These are phyloP conservation scores for Vanilla planifolia DNA, from an alignment of 106 monocot genomes.

Conservation along the genomic window DNA sequence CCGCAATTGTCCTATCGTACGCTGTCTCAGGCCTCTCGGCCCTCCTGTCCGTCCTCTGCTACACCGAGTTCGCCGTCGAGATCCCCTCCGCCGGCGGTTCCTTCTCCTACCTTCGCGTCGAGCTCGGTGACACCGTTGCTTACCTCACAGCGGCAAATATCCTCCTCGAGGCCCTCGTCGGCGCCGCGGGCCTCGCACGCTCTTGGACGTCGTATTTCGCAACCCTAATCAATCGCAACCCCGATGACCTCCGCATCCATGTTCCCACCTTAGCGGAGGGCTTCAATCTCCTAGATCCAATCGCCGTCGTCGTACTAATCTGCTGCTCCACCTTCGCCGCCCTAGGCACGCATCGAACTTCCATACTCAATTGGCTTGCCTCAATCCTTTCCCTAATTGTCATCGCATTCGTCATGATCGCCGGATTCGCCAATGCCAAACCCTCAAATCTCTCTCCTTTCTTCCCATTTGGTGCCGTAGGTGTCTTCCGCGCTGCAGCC, in stretches of 20 bases:
- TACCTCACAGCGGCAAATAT: constrained; percentile 34
- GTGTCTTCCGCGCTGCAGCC: constrained; percentile 59
- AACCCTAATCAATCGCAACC: constrained; percentile 13
- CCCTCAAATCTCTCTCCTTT: constrained; percentile 17
- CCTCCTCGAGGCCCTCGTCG: constrained; percentile 22
- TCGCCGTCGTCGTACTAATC: constrained; percentile 33
- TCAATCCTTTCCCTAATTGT: constrained; percentile 22
- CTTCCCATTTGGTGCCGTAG: constrained; percentile 40
- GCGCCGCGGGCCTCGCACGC: constrained; percentile 26
- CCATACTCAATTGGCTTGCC: constrained; percentile 45
- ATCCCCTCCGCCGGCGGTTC: constrained; percentile 56
- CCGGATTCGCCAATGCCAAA: constrained; percentile 21
- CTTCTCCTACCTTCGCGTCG: constrained; percentile 49
- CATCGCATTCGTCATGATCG: constrained; percentile 43
- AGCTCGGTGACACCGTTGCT: constrained; percentile 41
- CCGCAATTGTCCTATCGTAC: constrained; percentile 45
- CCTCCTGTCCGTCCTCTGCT: constrained; percentile 51
- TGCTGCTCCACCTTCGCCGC: constrained; percentile 24
- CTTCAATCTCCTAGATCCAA: constrained; percentile 53
- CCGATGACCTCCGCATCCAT: constrained; percentile 24
- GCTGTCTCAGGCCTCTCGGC: constrained; percentile 34
- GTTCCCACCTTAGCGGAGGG: constrained; percentile 23
- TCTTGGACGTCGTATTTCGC: constrained; percentile 31
- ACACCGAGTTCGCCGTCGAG: constrained; percentile 58
- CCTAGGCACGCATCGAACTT: constrained; percentile 27